A percentile compares a stretch with the other conserved stretches of the same genome.
These are phyloP conservation scores for Gentiana straminea DNA, from an alignment of 257 asterid genomes.

Conservation along the genomic window DNA sequence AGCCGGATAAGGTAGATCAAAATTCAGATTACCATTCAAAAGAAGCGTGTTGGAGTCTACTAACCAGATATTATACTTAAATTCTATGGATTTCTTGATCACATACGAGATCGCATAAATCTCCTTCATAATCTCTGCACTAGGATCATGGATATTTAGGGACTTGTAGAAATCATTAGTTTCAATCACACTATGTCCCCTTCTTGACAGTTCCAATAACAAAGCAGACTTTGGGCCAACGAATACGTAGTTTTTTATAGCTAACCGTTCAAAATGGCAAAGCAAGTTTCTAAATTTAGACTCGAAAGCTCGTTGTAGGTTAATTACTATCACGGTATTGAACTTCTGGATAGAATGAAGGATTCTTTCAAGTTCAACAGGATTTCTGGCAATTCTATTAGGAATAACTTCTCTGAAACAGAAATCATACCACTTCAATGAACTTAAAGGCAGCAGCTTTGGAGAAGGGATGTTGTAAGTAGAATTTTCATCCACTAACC, in stretches of 20 bases:
- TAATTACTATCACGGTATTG: slow-evolving; percentile 42
- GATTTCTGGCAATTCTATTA: slow-evolving; percentile 40
- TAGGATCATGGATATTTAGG: slow-evolving; percentile 32
- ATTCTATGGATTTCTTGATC: slow-evolving; percentile 48
- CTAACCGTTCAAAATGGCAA: slow-evolving; percentile 69
- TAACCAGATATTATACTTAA: slow-evolving; percentile 47
- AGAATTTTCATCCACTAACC: slow-evolving; percentile 46
- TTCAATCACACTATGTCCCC: slow-evolving; percentile 64
- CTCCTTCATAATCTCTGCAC: slow-evolving; percentile 39
- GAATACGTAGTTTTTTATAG: slow-evolving; percentile 52
- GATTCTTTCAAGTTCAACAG: slow-evolving; percentile 35
- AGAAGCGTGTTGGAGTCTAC: slow-evolving; percentile 59
- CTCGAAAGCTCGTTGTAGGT: slow-evolving; percentile 45
- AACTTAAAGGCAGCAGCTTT: slow-evolving; percentile 46
- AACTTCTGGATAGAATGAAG: slow-evolving; percentile 47
- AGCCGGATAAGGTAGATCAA: slow-evolving; percentile 31
- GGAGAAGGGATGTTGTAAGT: slow-evolving; percentile 29
- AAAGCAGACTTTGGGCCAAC: slow-evolving; percentile 47
- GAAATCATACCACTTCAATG: slow-evolving; percentile 78
- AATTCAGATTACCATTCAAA: slow-evolving; percentile 26
- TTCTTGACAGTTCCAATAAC: slow-evolving; percentile 73
- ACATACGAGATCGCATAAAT: slow-evolving; percentile 40
- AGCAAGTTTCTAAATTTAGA: slow-evolving; percentile 49
- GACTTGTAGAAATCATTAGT: slow-evolving; percentile 26
- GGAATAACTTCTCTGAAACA: slow-evolving; percentile 58